Base-by-base conservation (phyloP, 345 rosid genomes). In the Linum lewisii region DNA sequence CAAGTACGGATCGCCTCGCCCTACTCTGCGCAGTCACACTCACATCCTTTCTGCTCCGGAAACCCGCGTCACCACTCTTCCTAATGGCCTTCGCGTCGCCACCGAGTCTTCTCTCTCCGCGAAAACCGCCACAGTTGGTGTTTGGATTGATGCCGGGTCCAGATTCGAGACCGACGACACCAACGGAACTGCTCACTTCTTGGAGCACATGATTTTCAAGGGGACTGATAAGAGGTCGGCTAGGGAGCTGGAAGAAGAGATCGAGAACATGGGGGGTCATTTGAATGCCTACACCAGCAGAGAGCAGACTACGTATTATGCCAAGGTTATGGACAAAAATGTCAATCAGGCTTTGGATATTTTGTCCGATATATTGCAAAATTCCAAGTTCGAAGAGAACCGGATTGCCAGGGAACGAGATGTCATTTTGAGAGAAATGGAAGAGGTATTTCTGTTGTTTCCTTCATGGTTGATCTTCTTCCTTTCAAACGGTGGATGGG, bases 141-240 rank as follows among this genome's bases (percentile, higher is more conserved):
- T 90, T 16, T 94, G 97, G 97, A 90, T 94, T 66, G 99, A 94
- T 52, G 92, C 97, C 2, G 99, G 99, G 61, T 90, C 99, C 15
- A 63, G 99, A 34, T 94, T 82, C 21, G 99, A 94, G 81, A 78
- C 90, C 4, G 95, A 87, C 0, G 84, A 80, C 66, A 84, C 88
- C 4, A 94, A 90, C 14, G 99, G 99, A 1, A 87, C 97, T 0
- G 95, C 97, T 16, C 99, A 90, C 63, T 94, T 94, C 57, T 65
- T 94, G 71, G 99, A 94, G 83, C 99, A 87, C 73, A 85, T 94
- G 97, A 90, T 94, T 8, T 94, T 94, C 53, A 90, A 94, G 75
- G 97, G 99, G 24, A 90, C 99, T 6, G 82, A 72, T 65, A 84
- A 66, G 66, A 77, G 99, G 47, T 57, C 71, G 0, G 87, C 84